Base-by-base conservation (phyloP, 225 moss, liverwort and hornwort genomes). In the Asterella californica region DNA sequence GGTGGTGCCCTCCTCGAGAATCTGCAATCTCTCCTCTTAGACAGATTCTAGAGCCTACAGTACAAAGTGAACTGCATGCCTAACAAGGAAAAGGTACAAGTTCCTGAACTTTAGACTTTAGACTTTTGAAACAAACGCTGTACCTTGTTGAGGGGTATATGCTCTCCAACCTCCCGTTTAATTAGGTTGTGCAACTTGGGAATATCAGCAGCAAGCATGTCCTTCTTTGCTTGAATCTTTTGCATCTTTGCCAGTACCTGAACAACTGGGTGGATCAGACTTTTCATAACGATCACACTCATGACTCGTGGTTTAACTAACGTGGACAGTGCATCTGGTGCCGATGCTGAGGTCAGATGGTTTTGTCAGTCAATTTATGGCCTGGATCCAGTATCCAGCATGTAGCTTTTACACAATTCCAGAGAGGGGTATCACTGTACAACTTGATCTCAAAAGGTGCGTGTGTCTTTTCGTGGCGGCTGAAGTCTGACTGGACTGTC, bases 141-240 rank as follows among this genome's bases (percentile, higher is more conserved):
- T 70, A 94, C 94, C 97, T 99, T 99, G 30, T 86, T 67, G 74
- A 89, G 11, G 15, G 93, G 90, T 45, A 99, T 90, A 66, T 99
- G 93, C 14, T 93, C 94, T 75, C 97, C 97, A 73, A 95, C 91
- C 85, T 99, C 97, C 0, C 88, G 83, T 86, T 88, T 93, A 77
- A 99, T 88, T 11, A 93, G 83, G 27, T 84, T 84, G 42, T 95
- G 90, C 79, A 94, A 74, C 34, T 90, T 90, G 66, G 90, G 79
- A 81, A 91, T 90, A 29, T 95, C 90, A 64, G 77, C 87, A 62
- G 91, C 86, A 65, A 92, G 74, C 77, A 94, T 91, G n/a, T 90
- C 87, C 34, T 89, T 87, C 21, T 78, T 84, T 9, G 89, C 92
- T 84, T 92, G 91, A 64, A 91, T 81, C 42, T 92, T 88, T 78